Evolutionary conservation across 2,329 filamentous ascomycete genomes (phyloP).

Genomic region (Epichloe uncinata): DNA sequence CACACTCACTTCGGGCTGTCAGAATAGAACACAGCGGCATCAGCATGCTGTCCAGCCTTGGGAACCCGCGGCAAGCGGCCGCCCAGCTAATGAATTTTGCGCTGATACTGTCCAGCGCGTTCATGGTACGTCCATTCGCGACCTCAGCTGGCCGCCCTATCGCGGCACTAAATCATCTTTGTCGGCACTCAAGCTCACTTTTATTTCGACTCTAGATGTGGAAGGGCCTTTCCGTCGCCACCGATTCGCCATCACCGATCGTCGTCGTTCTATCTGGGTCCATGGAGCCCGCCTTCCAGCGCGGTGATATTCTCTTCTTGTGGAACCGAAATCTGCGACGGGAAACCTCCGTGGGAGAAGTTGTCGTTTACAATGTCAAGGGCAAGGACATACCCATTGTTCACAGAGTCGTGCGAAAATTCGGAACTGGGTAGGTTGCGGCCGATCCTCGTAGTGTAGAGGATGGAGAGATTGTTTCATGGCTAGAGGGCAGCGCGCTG

Average conservation of each 20-base stretch:
- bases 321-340: conserved; percentile 57
- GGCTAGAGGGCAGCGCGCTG: neutral
- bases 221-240: conserved; percentile 74
- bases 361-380: conserved; percentile 65
- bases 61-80: conserved; percentile 68
- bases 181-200: too few relatives aligned
- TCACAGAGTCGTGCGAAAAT: conserved; percentile 73
- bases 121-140: conserved; percentile 52
- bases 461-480: too few relatives aligned
- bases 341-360: conserved; percentile 41
- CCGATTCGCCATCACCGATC: conserved; percentile 64
- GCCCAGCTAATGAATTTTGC: conserved; percentile 81
- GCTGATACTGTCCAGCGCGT: conserved; percentile 78
- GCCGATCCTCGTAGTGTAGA: conserved; percentile 3
- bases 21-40: neutral
- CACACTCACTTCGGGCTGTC: neutral
- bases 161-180: neutral
- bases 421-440: conserved; percentile 38
- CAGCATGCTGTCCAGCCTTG: conserved; percentile 53
- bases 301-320: conserved; percentile 61
- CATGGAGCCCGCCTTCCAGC: conserved; percentile 74
- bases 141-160: neutral
- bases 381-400: conserved; percentile 98
- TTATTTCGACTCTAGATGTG: conserved; percentile 41
- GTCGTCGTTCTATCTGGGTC: conserved; percentile 75